phyloP scores from a whole-genome alignment of 257 asterid genomes.

The Asclepias syriaca region DNA sequence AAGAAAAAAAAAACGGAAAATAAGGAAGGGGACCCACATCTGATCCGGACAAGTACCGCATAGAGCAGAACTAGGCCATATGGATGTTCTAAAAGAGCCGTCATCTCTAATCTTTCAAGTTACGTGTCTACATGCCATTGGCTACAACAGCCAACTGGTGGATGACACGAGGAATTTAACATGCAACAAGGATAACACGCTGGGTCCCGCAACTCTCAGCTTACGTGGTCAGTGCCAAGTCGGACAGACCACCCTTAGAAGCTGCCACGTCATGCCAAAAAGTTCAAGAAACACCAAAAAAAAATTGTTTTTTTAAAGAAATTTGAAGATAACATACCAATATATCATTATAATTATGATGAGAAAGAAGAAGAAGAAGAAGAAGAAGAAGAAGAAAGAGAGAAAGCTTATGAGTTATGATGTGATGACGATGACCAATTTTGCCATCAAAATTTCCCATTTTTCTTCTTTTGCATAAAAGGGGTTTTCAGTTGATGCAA shows the following conservation, averaged over 20 bases:
- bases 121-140: neutral
- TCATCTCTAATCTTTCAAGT: conserved; percentile 14
- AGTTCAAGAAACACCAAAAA: conserved; percentile 39
- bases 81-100: neutral
- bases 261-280: conserved; percentile 53
- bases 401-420: conserved; percentile 2
- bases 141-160: neutral
- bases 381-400: conserved; percentile 7
- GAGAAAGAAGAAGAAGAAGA: conserved; percentile 20
- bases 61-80: neutral
- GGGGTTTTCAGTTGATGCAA: conserved; percentile 25
- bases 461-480: conserved; percentile 8
- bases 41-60: too few relatives aligned
- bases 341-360: too few relatives aligned
- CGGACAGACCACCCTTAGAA: conserved; percentile 23
- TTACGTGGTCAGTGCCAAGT: conserved; percentile 19
- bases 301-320: neutral
- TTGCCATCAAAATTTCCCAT: conserved; percentile 8
- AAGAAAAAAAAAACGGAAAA: too few relatives aligned
- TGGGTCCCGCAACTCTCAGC: neutral
- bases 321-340: conserved; percentile 14
- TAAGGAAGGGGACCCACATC: neutral
- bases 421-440: conserved; percentile 17
- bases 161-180: conserved; percentile 20
- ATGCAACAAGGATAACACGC: conserved; percentile 21